Percentiles rank a stretch among this genome's conserved stretches.
These are phyloP conservation scores for Zygotorulaspora danielsina DNA, from an alignment of 805 yeast genomes.

Conservation along the genomic window DNA sequence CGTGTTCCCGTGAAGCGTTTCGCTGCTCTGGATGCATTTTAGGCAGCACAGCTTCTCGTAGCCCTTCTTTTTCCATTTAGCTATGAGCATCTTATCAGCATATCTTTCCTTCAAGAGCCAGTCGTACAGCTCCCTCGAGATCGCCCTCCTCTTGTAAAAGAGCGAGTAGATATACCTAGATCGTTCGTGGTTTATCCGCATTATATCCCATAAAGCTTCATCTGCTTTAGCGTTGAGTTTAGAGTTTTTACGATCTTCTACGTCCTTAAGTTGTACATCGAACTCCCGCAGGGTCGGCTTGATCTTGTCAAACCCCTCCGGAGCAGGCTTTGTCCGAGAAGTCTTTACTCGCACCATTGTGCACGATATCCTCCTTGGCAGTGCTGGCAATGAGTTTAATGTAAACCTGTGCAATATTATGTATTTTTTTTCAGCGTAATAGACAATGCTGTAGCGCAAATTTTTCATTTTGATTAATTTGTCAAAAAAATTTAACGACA, in stretches of 20 bases:
- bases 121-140: constrained; percentile 62
- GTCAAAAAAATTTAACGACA: constrained; percentile 46
- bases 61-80: constrained; percentile 82
- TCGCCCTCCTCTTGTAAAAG: constrained; percentile 64
- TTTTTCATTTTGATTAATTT: constrained; percentile 1
- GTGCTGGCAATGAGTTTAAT: not conserved
- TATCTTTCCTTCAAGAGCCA: constrained; percentile 66
- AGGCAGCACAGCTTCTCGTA: constrained; percentile 84
- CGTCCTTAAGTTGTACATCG: constrained; percentile 52
- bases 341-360: constrained; percentile 26
- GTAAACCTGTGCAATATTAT: not conserved
- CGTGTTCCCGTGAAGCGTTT: constrained; percentile 59
- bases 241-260: constrained; percentile 39
- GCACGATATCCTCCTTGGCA: not conserved
- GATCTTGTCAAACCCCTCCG: constrained; percentile 68
- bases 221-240: constrained; percentile 47
- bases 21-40: constrained; percentile 62
- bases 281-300: constrained; percentile 62
- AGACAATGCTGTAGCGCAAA: too few relatives aligned
- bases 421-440: not conserved
- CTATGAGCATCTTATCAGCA: constrained; percentile 67
- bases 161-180: constrained; percentile 72
- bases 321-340: constrained; percentile 46
- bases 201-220: constrained; percentile 65
- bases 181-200: constrained; percentile 66